A percentile compares a stretch with the other conserved stretches of the same genome.
Conservation (phyloP, 805 yeast species). For the Yarrowia sp. region DNA sequence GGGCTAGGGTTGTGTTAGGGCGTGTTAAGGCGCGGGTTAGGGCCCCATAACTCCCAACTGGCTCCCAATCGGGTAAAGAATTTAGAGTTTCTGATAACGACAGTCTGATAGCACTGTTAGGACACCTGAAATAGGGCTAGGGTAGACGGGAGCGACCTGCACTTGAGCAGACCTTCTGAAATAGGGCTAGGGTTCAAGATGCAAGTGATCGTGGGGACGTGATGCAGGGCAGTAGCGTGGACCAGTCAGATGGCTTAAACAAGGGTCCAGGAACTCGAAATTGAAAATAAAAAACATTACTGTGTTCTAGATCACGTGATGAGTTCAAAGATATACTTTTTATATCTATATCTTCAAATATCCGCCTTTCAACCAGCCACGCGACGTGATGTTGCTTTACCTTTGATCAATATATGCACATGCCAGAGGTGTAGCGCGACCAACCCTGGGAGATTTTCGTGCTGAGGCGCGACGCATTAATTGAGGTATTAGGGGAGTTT, state of each 20-base stretch:
- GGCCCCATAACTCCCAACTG: not conserved
- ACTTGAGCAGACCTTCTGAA: not conserved
- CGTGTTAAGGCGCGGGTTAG: not conserved
- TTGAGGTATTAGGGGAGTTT: not conserved
- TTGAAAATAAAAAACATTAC: too few species aligned
- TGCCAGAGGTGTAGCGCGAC: conserved; percentile 16
- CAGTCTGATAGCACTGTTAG: not conserved
- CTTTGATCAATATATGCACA: conserved; percentile 2
- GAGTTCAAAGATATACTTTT: not conserved
- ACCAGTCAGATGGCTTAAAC: too few species aligned
- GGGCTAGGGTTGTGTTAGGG: conserved; percentile 23
- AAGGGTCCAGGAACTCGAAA: too few species aligned
- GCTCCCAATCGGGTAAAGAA: not conserved
- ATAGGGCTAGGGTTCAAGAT: conserved; percentile 11
- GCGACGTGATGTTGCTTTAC: not conserved
- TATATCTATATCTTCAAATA: accelerated
- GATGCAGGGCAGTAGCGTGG: not conserved
- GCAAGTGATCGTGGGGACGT: not conserved
- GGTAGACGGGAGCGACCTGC: not conserved
- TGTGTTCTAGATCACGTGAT: not conserved
- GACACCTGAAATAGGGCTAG: not conserved
- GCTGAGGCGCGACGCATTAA: not conserved
- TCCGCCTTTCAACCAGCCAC: not conserved
- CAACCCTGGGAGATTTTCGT: not conserved
- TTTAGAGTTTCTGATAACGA: conserved; percentile 9